phyloP scores from a whole-genome alignment of 495 filamentous ascomycete species.

The Hypoxylon rickii region DNA sequence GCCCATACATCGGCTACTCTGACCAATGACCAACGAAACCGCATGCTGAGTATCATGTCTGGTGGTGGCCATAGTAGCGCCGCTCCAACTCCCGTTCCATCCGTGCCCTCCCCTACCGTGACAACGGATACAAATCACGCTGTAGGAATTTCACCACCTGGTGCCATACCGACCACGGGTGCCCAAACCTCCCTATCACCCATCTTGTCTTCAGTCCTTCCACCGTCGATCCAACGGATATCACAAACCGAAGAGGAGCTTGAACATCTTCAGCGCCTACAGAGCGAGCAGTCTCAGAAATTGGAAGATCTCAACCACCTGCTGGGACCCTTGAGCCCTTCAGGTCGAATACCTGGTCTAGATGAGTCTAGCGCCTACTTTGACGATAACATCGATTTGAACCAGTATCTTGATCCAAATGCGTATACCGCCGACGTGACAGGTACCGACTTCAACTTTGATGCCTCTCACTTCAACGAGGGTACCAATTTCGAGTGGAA shows the following conservation, averaged over 20 bases:
- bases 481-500: constrained; percentile 32
- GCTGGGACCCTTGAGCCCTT: constrained; percentile 78
- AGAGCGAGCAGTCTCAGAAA: constrained; percentile 70
- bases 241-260: constrained; percentile 71
- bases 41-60: constrained; percentile 81
- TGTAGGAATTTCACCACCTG: constrained; percentile 32
- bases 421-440: constrained; percentile 55
- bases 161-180: constrained; percentile 40
- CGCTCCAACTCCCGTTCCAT: constrained; percentile 31
- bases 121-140: constrained; percentile 19
- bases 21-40: constrained; percentile 74
- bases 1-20: constrained; percentile 70
- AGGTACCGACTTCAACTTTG: constrained; percentile 49
- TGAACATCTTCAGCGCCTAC: constrained; percentile 72
- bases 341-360: constrained; percentile 77
- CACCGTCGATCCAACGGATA: constrained; percentile 61
- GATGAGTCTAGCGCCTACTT: constrained; percentile 55
- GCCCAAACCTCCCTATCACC: constrained; percentile 49
- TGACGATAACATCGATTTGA: constrained; percentile 61
- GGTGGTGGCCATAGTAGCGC: constrained; percentile 30
- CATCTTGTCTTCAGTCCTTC: constrained; percentile 62
- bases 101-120: constrained; percentile 26
- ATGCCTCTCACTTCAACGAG: constrained; percentile 29
- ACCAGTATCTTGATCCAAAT: constrained; percentile 68
- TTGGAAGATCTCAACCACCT: constrained; percentile 72